Conservation (phyloP, 257 asterid genomes). For the Prunella vulgaris region DNA sequence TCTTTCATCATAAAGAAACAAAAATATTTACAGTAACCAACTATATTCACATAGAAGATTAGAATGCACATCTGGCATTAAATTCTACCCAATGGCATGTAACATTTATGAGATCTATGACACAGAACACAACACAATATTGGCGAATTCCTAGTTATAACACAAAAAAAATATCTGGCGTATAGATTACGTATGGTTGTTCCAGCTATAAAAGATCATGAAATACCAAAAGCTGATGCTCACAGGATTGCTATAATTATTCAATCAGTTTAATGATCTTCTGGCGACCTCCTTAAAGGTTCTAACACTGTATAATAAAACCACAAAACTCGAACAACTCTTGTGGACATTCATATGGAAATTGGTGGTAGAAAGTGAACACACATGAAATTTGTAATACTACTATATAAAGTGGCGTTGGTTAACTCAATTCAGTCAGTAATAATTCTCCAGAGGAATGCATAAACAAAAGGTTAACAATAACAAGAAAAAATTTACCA, state of each 20-base stretch:
- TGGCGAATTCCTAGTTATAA: background rate
- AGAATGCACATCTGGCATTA: background rate
- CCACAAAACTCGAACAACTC: background rate
- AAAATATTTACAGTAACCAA: background rate
- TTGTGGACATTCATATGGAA: background rate
- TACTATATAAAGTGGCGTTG: background rate
- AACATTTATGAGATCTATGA: background rate
- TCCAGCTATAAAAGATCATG: background rate
- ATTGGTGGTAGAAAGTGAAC: background rate
- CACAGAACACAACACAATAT: background rate
- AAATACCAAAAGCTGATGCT: background rate
- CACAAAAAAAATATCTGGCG: background rate
- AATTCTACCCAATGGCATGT: background rate
- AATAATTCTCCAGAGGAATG: background rate
- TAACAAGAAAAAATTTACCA: slow-evolving; percentile 25
- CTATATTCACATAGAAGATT: background rate
- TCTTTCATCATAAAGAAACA: background rate
- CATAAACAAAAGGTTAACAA: background rate
- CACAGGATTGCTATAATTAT: background rate
- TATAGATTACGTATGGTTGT: background rate
- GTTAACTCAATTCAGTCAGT: background rate
- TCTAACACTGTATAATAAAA: background rate
- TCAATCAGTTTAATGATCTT: background rate
- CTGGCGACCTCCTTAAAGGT: background rate
- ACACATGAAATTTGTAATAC: background rate